These are phyloP conservation scores for Aristolochia californica DNA, from an alignment of 164 flowering plant genomes.

Conservation along the genomic window DNA sequence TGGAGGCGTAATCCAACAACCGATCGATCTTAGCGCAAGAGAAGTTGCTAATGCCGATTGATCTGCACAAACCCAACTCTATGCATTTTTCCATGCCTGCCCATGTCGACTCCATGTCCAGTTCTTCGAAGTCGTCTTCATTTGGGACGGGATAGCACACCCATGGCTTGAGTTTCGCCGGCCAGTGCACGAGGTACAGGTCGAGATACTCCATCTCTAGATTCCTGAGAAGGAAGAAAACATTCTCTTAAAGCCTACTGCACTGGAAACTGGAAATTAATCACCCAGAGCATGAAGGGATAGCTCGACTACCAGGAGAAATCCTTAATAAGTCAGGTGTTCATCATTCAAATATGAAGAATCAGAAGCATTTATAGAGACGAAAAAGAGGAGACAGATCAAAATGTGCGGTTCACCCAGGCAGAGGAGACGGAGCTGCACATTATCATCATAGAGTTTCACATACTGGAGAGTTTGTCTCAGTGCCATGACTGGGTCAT, in stretches of 20 bases:
- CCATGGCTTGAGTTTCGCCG: constrained; percentile 53
- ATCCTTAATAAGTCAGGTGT: too few relatives aligned
- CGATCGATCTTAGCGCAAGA: constrained; percentile 41
- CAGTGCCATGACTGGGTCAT: constrained; percentile 63
- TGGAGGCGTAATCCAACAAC: constrained; percentile 42
- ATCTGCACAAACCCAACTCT: constrained; percentile 52
- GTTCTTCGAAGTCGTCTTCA: constrained; percentile 49
- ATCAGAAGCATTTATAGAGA: too few relatives aligned
- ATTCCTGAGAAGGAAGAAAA: constrained; percentile 25
- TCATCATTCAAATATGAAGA: too few relatives aligned
- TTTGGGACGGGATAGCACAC: constrained; percentile 31
- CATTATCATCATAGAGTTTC: not conserved
- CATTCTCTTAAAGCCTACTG: too few relatives aligned
- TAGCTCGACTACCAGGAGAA: too few relatives aligned
- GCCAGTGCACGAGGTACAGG: constrained; percentile 77
- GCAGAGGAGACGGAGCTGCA: too few relatives aligned
- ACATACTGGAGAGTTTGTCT: constrained; percentile 39
- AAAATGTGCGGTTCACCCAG: too few relatives aligned
- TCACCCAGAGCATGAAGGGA: too few relatives aligned
- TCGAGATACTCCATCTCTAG: constrained; percentile 65
- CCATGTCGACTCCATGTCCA: constrained; percentile 67
- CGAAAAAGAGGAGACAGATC: too few relatives aligned
- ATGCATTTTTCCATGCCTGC: constrained; percentile 65
- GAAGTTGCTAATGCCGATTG: constrained; percentile 79
- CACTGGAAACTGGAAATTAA: too few relatives aligned